Evolutionary conservation across 2,329 filamentous ascomycete species (phyloP).

Genomic region (Botrytis elliptica): DNA sequence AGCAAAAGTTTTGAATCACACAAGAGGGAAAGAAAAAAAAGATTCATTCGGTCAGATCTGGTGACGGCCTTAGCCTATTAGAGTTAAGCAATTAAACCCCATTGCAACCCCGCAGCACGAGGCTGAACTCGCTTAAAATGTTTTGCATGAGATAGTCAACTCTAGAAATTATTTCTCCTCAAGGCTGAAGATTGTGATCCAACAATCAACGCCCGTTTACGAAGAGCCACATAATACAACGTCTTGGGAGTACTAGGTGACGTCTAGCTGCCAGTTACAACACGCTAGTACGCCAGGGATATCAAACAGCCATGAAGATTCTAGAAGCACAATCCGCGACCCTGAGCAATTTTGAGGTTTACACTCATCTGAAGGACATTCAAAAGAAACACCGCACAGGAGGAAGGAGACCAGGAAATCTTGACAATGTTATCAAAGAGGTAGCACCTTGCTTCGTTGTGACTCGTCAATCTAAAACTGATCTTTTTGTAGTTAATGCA

Average conservation of each 20-base stretch:
- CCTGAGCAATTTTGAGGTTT: conserved; percentile 73
- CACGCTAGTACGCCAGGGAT: neutral
- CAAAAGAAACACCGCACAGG: conserved; percentile 35
- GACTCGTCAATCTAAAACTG: neutral
- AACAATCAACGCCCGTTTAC: neutral
- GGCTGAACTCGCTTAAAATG: conserved; percentile 17
- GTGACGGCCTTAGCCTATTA: conserved; percentile 19
- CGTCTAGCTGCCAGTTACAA: neutral
- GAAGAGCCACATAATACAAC: conserved; percentile 1
- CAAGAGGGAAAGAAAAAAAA: conserved; percentile 1
- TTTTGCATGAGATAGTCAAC: conserved; percentile 20
- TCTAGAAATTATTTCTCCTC: conserved; percentile 14
- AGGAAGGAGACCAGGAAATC: conserved; percentile 25
- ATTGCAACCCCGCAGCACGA: conserved; percentile 14
- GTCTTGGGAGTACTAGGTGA: conserved; percentile 1
- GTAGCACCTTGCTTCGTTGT: conserved; percentile 44
- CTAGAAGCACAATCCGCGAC: conserved; percentile 68
- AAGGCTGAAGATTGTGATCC: conserved; percentile 21
- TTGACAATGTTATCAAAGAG: conserved; percentile 58
- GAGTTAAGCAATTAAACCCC: conserved; percentile 10
- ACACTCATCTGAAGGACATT: conserved; percentile 60
- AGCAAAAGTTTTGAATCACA: conserved; percentile 1
- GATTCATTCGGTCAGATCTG: conserved; percentile 6
- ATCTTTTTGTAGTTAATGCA: conserved; percentile 52
- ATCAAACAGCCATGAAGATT: conserved; percentile 55